Base-by-base conservation (phyloP, 1,284 basidiomycete genomes). In the Cutaneotrichosporon daszewskae region DNA sequence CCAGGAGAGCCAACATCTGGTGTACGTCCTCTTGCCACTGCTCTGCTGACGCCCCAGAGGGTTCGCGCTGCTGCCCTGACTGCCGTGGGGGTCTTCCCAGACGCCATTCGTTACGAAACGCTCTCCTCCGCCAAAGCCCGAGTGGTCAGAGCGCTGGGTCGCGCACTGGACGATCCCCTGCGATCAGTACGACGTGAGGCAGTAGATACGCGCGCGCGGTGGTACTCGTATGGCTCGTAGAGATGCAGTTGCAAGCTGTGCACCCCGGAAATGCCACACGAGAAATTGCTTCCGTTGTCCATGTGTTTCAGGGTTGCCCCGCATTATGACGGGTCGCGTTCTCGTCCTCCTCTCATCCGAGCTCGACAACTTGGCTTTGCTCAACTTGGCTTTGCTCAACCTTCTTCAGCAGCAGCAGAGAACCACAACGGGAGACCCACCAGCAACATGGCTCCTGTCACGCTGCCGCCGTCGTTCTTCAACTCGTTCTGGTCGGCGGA, bases 401-500 rank as follows among this genome's bases (percentile, higher is more conserved):
- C n/a, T n/a, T n/a, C n/a, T n/a, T n/a, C n/a, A n/a, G n/a, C n/a
- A n/a, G n/a, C n/a, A n/a, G n/a, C n/a, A n/a, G n/a, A n/a, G n/a
- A n/a, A n/a, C n/a, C n/a, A n/a, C n/a, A n/a, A 26, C 25, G 13
- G 25, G 25, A 26, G 25, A 26, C 9, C 25, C 25, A 26, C 13
- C 25, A 36, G 40, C 37, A 69, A 51, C 55, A 89, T 89, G 86
- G 84, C 87, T 54, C 84, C 86, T 53, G 73, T 91, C 52, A 85
- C 86, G 28, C 79, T 91, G 58, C 88, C 88, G 23, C 76, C 87
- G 53, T 80, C 79, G 17, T 92, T 92, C 68, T 80, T 78, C 52
- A 91, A 91, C 70, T 89, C 87, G 27, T 92, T 92, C 75, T 92
- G 88, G 88, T 80, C 87, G 9, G 82, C 87, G 64, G 87, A 90